Percentiles rank a stretch among this genome's conserved stretches.
Conservation (phyloP, 2,329 filamentous ascomycete genomes). For the Chalara sp. region DNA sequence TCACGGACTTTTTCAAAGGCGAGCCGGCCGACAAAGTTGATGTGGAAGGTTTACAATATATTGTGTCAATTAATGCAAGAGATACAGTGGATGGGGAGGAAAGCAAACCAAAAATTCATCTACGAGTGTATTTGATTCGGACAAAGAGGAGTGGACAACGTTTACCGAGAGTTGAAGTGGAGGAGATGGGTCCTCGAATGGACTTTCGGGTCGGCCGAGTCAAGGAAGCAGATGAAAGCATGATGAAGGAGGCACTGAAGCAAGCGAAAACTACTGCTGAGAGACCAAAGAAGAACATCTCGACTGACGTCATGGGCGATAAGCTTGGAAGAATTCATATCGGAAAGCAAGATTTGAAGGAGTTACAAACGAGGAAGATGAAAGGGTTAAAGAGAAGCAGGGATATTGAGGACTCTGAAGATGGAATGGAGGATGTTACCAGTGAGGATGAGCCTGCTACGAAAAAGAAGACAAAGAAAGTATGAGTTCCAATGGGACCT, state of each 20-base stretch:
- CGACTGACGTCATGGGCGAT: conserved; percentile 85
- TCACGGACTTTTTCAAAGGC: conserved; percentile 88
- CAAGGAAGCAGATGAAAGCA: conserved; percentile 68
- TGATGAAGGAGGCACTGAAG: conserved; percentile 87
- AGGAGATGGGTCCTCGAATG: conserved; percentile 92
- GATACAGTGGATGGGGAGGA: conserved; percentile 44
- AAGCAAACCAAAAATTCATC: conserved; percentile 49
- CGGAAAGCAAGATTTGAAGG: conserved; percentile 79
- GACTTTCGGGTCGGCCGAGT: conserved; percentile 82
- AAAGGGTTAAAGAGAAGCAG: conserved; percentile 89
- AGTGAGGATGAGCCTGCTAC: conserved; percentile 25
- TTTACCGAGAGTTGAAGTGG: conserved; percentile 83
- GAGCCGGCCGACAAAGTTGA: conserved; percentile 74
- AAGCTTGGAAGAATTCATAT: conserved; percentile 92
- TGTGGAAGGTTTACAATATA: conserved; percentile 89
- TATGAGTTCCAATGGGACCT: not conserved
- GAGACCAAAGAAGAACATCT: conserved; percentile 92
- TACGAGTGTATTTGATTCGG: conserved; percentile 78
- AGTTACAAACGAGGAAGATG: conserved; percentile 96
- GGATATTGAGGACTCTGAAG: conserved; percentile 49
- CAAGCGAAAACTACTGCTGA: conserved; percentile 70
- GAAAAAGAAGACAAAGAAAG: conserved; percentile 18
- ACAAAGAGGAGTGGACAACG: conserved; percentile 84
- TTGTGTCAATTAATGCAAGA: conserved; percentile 74
- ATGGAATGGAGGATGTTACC: conserved; percentile 41